A percentile compares a stretch with the other conserved stretches of the same genome.
Conservation (phyloP, 2,329 filamentous ascomycete genomes). For the Fusarium papillatum region DNA sequence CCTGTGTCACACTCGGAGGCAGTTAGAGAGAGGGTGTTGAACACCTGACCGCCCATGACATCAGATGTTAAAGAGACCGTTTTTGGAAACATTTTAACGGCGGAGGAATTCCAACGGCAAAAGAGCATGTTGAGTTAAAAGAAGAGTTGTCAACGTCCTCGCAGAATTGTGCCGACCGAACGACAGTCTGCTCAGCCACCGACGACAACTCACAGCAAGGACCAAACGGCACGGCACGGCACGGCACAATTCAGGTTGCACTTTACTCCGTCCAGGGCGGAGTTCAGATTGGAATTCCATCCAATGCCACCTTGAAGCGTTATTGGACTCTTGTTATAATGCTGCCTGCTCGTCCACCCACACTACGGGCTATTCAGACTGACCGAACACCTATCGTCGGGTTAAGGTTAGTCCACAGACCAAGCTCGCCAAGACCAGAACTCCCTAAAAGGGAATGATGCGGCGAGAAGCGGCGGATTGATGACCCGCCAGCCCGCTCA, state of each 20-base stretch:
- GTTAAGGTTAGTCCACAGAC: conserved; percentile 3
- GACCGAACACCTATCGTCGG: conserved; percentile 2
- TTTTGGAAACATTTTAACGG: background rate
- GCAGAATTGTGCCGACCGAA: background rate
- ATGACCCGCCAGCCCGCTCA: conserved; percentile 44
- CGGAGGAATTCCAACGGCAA: background rate
- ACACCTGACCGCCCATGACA: background rate
- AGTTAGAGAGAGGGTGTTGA: background rate
- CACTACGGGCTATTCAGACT: background rate
- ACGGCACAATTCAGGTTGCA: background rate
- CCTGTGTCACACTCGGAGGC: too few relatives aligned
- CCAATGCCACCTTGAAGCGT: background rate
- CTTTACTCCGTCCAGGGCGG: background rate
- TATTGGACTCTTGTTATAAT: background rate
- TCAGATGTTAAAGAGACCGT: background rate
- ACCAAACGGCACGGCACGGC: background rate
- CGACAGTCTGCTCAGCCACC: background rate
- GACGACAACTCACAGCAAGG: background rate
- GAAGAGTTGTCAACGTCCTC: background rate
- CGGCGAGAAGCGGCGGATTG: conserved; percentile 46
- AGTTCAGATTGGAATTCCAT: background rate
- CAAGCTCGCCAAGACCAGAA: background rate
- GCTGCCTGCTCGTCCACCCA: conserved; percentile 1
- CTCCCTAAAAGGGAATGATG: conserved; percentile 31
- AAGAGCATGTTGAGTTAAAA: background rate